These are phyloP conservation scores for Coemansia sp. DNA, from an alignment of 371 early-diverging fungal genomes.

Conservation along the genomic window DNA sequence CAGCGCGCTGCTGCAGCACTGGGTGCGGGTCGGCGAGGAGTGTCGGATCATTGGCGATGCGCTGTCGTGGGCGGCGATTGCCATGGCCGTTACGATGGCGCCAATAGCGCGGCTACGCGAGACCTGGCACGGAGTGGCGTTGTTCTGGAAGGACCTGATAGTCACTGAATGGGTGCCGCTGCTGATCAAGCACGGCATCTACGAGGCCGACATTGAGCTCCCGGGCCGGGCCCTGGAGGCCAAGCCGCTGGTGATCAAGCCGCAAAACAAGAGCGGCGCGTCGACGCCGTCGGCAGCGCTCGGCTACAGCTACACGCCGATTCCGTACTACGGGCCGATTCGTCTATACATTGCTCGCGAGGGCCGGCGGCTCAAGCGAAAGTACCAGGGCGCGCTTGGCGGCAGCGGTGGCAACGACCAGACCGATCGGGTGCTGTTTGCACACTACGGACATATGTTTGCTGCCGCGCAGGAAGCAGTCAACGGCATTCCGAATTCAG, in stretches of 20 bases:
- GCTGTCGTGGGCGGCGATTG: conserved; percentile 72
- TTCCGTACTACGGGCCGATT: conserved; percentile 52
- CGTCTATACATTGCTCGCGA: conserved; percentile 28
- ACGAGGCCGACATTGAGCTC: conserved; percentile 24
- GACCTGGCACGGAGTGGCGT: conserved; percentile 69
- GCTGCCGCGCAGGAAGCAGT: conserved; percentile 34
- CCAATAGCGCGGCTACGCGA: conserved; percentile 71
- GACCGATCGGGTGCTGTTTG: conserved; percentile 44
- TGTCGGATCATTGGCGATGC: conserved; percentile 65
- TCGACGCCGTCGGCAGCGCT: conserved; percentile 17
- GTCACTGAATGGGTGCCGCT: conserved; percentile 60
- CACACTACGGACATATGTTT: conserved; percentile 45
- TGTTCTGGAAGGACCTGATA: conserved; percentile 55
- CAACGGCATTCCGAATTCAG: conserved; percentile 17
- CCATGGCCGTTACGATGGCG: conserved; percentile 70
- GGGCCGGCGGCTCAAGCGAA: conserved; percentile 24
- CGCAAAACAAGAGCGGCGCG: conserved; percentile 21
- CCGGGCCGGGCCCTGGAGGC: conserved; percentile 4
- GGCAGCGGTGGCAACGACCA: conserved; percentile 13
- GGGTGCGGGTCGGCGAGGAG: conserved; percentile 67
- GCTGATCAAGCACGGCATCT: conserved; percentile 56
- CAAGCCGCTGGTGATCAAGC: conserved; percentile 41
- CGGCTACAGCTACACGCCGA: conserved; percentile 38
- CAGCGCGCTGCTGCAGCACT: conserved; percentile 66
- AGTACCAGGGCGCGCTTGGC: conserved; percentile 15